Evolutionary conservation across 805 yeast species (phyloP).

Genomic region (Saccharomycopsis lassenensis): DNA sequence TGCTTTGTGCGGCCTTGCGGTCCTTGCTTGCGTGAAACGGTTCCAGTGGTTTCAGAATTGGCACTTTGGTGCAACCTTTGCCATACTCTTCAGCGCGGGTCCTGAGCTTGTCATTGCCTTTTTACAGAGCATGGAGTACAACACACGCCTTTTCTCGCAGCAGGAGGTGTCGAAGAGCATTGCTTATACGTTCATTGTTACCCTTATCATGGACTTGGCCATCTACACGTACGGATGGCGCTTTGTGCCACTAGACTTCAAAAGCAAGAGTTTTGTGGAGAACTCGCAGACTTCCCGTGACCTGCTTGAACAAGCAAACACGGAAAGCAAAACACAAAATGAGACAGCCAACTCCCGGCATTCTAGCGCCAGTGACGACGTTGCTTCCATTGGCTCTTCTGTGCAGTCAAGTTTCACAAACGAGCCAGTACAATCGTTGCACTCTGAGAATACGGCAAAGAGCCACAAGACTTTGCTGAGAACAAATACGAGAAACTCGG

Average conservation of each 20-base stretch:
- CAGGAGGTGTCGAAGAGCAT: conserved; percentile 62
- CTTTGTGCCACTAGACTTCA: conserved; percentile 63
- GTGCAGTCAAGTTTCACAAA: no score
- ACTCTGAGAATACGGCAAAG: no score
- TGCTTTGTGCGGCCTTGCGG: conserved; percentile 21
- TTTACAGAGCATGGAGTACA: conserved; percentile 54
- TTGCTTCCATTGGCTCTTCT: conserved; percentile 8
- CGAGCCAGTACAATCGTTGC: no score
- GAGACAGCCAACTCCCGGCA: conserved; percentile 15
- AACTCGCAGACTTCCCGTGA: conserved; percentile 20
- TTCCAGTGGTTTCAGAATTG: conserved; percentile 48
- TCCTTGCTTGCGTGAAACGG: conserved; percentile 27
- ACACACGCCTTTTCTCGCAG: conserved; percentile 39
- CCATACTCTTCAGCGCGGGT: conserved; percentile 66
- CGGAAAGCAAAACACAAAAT: conserved; percentile 13
- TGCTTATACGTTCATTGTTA: conserved; percentile 69
- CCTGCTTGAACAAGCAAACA: background rate
- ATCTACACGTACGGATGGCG: conserved; percentile 72
- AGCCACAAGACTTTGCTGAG: background rate
- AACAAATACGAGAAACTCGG: background rate
- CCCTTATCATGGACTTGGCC: conserved; percentile 52
- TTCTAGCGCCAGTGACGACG: background rate
- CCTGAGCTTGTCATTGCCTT: conserved; percentile 81
- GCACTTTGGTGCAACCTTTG: conserved; percentile 67
- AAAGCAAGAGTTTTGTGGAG: no score